These are phyloP conservation scores for Symbiodinium pilosum DNA, from an alignment of 73 alveolate species.

Conservation along the genomic window DNA sequence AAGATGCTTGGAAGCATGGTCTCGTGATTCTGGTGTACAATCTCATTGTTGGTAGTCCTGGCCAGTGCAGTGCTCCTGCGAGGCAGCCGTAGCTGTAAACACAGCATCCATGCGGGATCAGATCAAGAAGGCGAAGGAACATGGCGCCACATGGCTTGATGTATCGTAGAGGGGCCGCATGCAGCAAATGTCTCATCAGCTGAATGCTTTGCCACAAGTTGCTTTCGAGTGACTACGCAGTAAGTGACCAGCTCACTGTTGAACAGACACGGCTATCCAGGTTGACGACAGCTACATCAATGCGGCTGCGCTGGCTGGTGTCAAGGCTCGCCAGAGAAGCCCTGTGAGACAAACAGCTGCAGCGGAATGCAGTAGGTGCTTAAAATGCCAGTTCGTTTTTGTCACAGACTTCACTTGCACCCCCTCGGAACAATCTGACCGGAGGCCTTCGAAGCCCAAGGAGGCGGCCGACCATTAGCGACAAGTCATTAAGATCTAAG, in stretches of 20 bases:
- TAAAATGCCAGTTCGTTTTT: neutral
- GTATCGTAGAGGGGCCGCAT: too few species aligned
- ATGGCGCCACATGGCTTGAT: constrained; percentile 26
- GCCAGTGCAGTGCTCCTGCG: too few species aligned
- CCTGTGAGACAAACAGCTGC: neutral
- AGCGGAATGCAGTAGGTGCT: neutral
- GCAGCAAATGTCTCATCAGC: too few species aligned
- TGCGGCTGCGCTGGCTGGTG: constrained; percentile 55
- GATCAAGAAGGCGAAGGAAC: constrained; percentile 35
- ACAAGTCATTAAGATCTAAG: too few species aligned
- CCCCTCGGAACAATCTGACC: neutral
- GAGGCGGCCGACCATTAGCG: constrained; percentile 51
- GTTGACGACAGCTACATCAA: constrained; percentile 9
- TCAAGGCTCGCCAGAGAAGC: constrained; percentile 1
- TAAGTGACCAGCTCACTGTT: too few species aligned
- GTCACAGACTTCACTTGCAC: too few species aligned
- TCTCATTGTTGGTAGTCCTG: too few species aligned
- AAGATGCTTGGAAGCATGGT: too few species aligned
- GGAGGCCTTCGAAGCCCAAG: constrained; percentile 48
- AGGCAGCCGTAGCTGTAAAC: neutral
- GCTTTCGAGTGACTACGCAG: too few species aligned
- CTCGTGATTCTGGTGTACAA: too few species aligned
- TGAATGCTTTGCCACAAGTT: too few species aligned
- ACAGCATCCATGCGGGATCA: neutral
- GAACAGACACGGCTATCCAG: constrained; percentile 10